Conservation (phyloP, 1,139 yeast genomes). For the Hanseniaspora sp. region DNA sequence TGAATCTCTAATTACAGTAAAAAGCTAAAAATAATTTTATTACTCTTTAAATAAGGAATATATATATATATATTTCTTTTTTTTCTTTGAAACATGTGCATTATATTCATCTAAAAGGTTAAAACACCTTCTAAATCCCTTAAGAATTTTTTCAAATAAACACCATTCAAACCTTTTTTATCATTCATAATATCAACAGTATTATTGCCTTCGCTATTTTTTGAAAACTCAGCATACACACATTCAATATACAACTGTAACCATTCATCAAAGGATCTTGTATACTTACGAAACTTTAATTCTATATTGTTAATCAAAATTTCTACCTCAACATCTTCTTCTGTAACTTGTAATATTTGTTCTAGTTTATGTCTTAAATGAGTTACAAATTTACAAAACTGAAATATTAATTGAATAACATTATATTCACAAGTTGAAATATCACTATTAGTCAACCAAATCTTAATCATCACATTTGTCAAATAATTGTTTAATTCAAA, state of each 20-base stretch:
- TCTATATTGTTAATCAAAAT: neutral
- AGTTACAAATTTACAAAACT: constrained; percentile 26
- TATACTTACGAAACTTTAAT: constrained; percentile 2
- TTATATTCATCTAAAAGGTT: too few relatives aligned
- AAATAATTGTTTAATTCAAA: constrained; percentile 23
- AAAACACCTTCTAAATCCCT: constrained; percentile 6
- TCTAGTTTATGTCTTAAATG: constrained; percentile 21
- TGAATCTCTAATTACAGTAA: too few relatives aligned
- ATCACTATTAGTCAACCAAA: constrained; percentile 21
- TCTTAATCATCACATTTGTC: constrained; percentile 26
- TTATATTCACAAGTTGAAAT: constrained; percentile 25
- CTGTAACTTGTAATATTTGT: neutral
- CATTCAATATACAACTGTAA: constrained; percentile 14
- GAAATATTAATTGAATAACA: constrained; percentile 25
- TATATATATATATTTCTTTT: too few relatives aligned
- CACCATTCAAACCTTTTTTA: neutral
- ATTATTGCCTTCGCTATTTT: neutral
- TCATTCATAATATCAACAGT: neutral
- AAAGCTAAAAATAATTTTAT: too few relatives aligned
- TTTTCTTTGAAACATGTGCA: too few relatives aligned
- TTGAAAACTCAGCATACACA: constrained; percentile 11
- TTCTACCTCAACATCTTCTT: neutral
- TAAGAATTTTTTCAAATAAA: constrained; percentile 7
- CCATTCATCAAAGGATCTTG: constrained; percentile 14
- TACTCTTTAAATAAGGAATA: too few relatives aligned